Evolutionary conservation across 2,329 filamentous ascomycete species (phyloP).

Genomic region (Elsinoe perseae): DNA sequence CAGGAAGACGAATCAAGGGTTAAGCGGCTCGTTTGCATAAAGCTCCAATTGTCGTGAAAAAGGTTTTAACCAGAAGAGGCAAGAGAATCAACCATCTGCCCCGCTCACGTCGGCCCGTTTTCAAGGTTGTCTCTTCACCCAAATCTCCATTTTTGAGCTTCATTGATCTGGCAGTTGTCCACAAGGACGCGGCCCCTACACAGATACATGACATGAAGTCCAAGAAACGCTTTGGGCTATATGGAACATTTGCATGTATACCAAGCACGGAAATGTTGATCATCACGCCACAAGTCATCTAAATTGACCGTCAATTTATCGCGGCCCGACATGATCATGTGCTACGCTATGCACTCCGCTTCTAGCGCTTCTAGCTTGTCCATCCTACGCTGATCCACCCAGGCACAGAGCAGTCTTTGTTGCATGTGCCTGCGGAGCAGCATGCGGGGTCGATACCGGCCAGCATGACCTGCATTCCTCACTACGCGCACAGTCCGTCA

Average conservation of each 20-base stretch:
- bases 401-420: background rate
- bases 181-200: no score
- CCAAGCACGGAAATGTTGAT: background rate
- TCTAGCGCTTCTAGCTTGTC: constrained; percentile 3
- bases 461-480: background rate
- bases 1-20: background rate
- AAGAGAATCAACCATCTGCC: constrained; percentile 1
- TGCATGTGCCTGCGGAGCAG: background rate
- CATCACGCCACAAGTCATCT: background rate
- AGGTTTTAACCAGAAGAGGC: constrained; percentile 6
- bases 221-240: background rate
- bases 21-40: background rate
- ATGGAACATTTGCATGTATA: background rate
- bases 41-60: background rate
- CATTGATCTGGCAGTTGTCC: background rate
- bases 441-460: constrained; percentile 3
- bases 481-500: background rate
- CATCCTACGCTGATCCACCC: background rate
- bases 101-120: constrained; percentile 10
- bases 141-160: background rate
- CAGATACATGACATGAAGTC: no score
- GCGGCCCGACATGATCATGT: constrained; percentile 6
- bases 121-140: background rate
- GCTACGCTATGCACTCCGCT: constrained; percentile 1
- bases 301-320: background rate